Conservation (phyloP, 768 basidiomycete species). For the Leccinum fibrillosum region DNA sequence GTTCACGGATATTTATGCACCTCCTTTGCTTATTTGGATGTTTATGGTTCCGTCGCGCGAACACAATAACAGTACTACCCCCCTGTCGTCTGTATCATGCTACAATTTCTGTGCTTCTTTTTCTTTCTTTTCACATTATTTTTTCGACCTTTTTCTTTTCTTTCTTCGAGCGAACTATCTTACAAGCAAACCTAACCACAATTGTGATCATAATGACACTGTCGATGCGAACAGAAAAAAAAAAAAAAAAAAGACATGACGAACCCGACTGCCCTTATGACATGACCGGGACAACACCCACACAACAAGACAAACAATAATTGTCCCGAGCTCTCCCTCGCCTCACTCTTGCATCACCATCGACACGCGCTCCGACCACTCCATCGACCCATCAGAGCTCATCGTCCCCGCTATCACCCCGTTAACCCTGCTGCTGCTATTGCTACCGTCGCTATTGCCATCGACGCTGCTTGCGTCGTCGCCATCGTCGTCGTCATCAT, state of each 20-base stretch:
- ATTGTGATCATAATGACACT: slow-evolving; percentile 4
- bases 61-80: slow-evolving; percentile 13
- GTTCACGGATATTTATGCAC: neutral
- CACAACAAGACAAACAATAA: neutral
- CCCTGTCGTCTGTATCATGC: slow-evolving; percentile 19
- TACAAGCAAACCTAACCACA: slow-evolving; percentile 31
- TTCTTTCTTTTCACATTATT: neutral
- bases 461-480: neutral
- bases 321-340: neutral
- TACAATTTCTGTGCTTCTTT: slow-evolving; percentile 7
- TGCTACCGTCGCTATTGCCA: neutral
- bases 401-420: neutral
- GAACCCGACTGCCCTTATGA: neutral
- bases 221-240: neutral
- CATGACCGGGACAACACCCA: neutral
- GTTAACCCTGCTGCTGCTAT: neutral
- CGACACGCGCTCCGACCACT: slow-evolving; percentile 15
- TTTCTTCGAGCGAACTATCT: slow-evolving; percentile 15
- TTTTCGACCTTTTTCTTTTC: neutral
- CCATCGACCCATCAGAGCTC: neutral
- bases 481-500: neutral
- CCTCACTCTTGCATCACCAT: slow-evolving; percentile 20
- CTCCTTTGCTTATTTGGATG: neutral
- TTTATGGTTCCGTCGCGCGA: slow-evolving; percentile 2
- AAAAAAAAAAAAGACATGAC: neutral